Evolutionary conservation across 352 stramenopile species (phyloP).

Genomic region (Plasmopara viticola): DNA sequence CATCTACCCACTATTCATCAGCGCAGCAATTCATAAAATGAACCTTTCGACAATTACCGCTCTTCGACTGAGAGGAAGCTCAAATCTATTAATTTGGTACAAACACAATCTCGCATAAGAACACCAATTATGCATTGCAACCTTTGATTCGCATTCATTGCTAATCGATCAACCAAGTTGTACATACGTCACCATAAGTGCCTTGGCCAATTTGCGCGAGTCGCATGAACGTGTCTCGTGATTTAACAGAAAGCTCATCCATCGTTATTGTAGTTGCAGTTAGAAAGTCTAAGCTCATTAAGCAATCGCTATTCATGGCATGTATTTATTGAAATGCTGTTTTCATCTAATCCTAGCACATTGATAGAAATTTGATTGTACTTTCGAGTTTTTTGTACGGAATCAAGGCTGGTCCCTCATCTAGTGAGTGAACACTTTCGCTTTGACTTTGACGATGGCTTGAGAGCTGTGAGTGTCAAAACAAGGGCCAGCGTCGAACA

Average conservation of each 20-base stretch:
- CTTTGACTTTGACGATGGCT: conserved; percentile 35
- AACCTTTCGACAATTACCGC: conserved; percentile 15
- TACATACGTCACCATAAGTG: conserved; percentile 46
- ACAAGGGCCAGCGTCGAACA: not conserved
- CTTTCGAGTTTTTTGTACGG: conserved; percentile 72
- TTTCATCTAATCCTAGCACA: not conserved
- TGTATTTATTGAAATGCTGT: not conserved
- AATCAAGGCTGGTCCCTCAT: conserved; percentile 26
- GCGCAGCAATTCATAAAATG: not conserved
- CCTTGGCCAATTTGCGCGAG: conserved; percentile 42
- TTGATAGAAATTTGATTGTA: conserved; percentile 41
- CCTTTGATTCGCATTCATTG: too few species aligned
- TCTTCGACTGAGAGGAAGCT: conserved; percentile 35
- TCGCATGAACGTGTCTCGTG: conserved; percentile 22
- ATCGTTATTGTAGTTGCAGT: not conserved
- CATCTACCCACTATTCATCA: conserved; percentile 23
- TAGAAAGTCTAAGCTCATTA: too few species aligned
- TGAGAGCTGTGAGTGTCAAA: conserved; percentile 26
- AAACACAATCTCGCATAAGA: conserved; percentile 33
- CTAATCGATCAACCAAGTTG: not conserved
- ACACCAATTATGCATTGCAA: conserved; percentile 39
- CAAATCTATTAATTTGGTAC: conserved; percentile 55
- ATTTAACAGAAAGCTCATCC: conserved; percentile 12
- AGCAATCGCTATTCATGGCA: not conserved
- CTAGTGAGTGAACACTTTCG: conserved; percentile 3